Base-by-base conservation (phyloP, 2,329 filamentous ascomycete species). In the Colletotrichum gloeosporioides region DNA sequence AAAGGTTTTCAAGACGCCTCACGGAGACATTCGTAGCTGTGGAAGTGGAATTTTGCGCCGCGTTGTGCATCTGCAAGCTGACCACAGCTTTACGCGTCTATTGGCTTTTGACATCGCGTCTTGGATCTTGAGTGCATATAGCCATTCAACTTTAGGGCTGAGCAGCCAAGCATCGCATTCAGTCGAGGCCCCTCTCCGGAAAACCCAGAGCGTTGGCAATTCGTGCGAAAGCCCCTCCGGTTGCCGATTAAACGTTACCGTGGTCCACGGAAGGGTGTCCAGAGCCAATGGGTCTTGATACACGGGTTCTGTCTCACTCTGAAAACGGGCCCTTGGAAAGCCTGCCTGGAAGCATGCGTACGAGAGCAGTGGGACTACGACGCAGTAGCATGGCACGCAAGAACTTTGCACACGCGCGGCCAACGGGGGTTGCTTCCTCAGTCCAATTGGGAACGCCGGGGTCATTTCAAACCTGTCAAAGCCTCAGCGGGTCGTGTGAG, bases 401-500 rank as follows among this genome's bases (percentile, higher is more conserved):
- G 61, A 31, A 29, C 29, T 32, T 61, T 61, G 16, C 27, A 61
- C 31, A 31, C 27, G 27, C 31, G 29, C 32, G 27, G 39, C n/a
- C 62, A 62, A 64, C 36, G 57, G n/a, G 27, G n/a, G 29, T 25
- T 22, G 32, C 22, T 9, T 31, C 61, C 49, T 36, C 34, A 64
- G 29, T 65, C 71, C 74, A 69, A 61, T 74, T 76, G 65, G 74
- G 65, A 74, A 68, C 25, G 74, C 64, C 74, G 49, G 59, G 44
- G 69, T 66, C 49, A 39, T 76, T 18, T 18, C 62, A 49, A 63
- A 70, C 16, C 18, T 65, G 44, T 44, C 70, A 66, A 65, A 74
- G 65, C 64, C 71, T 76, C 70, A 34, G 74, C 74, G 71, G 74
- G 70, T 73, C 65, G 69, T 76, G 25, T 61, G 64, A 68, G 73